phyloP scores from a whole-genome alignment of 345 rosid genomes.

The Jatropha curcas region DNA sequence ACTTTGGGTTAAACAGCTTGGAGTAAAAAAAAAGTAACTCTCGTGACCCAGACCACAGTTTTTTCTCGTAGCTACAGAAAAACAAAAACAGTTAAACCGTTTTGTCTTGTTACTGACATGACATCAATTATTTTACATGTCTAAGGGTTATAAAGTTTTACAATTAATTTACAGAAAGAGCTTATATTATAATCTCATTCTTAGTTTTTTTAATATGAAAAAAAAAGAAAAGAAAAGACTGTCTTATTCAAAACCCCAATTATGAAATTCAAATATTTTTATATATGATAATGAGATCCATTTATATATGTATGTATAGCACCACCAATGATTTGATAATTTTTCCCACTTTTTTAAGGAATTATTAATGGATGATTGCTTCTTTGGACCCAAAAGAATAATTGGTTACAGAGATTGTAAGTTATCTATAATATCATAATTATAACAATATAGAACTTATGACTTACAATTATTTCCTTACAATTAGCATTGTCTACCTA shows the following conservation, averaged over 20 bases:
- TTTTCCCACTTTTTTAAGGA: not conserved
- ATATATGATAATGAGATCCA: not conserved
- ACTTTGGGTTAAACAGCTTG: not conserved
- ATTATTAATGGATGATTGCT: not conserved
- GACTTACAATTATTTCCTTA: not conserved
- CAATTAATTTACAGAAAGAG: too few relatives aligned
- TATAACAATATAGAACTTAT: not conserved
- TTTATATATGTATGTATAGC: not conserved
- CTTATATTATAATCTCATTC: too few relatives aligned
- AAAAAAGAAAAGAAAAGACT: not conserved
- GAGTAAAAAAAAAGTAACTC: not conserved
- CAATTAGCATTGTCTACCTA: slow-evolving; percentile 14
- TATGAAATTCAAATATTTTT: too few relatives aligned
- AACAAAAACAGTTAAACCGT: not conserved
- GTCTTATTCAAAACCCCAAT: too few relatives aligned
- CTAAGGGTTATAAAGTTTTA: too few relatives aligned
- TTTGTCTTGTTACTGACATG: not conserved
- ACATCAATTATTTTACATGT: not conserved
- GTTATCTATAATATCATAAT: not conserved
- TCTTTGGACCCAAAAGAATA: not conserved
- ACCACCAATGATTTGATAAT: not conserved
- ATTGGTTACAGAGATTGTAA: too few relatives aligned
- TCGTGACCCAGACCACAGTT: slow-evolving; percentile 8
- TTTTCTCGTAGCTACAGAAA: not conserved
- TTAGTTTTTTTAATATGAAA: too few relatives aligned